A percentile compares a stretch with the other conserved stretches of the same genome.
Evolutionary conservation across 2,329 filamentous ascomycete species (phyloP).

Genomic region (Cercospora canescens): DNA sequence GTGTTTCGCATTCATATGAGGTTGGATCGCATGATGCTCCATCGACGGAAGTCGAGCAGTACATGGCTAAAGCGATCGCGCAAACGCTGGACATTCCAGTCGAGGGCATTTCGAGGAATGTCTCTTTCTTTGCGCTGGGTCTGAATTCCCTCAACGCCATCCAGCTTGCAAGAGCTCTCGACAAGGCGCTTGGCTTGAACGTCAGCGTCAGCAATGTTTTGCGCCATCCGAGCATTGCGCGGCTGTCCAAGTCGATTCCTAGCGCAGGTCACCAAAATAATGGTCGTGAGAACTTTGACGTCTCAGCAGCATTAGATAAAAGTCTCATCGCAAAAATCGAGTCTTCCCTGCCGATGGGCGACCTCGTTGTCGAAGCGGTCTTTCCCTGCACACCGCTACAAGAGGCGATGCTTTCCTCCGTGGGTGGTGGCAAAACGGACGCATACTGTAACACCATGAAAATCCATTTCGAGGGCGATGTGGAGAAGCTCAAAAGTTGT

Average conservation of each 20-base stretch:
- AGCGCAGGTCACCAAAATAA: background rate
- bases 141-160: constrained; percentile 70
- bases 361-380: constrained; percentile 52
- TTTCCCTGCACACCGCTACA: constrained; percentile 85
- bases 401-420: constrained; percentile 77
- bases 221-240: constrained; percentile 63
- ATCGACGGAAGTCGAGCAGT: constrained; percentile 58
- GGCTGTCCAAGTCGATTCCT: constrained; percentile 44
- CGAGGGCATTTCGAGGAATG: constrained; percentile 59
- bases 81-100: constrained; percentile 49
- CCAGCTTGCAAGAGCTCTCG: constrained; percentile 61
- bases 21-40: constrained; percentile 38
- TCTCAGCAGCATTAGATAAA: background rate
- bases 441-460: constrained; percentile 74
- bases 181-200: constrained; percentile 47
- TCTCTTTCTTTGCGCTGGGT: constrained; percentile 75
- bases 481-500: constrained; percentile 53
- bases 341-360: background rate
- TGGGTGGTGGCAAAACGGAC: constrained; percentile 42
- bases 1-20: constrained; percentile 36
- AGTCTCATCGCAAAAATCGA: constrained; percentile 12
- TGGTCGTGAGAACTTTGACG: background rate
- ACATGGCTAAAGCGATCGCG: constrained; percentile 58
- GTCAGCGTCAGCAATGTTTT: constrained; percentile 70
- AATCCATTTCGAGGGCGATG: constrained; percentile 58